Base-by-base conservation (phyloP, 148 eudicot species). In the Euryodendron excelsum region DNA sequence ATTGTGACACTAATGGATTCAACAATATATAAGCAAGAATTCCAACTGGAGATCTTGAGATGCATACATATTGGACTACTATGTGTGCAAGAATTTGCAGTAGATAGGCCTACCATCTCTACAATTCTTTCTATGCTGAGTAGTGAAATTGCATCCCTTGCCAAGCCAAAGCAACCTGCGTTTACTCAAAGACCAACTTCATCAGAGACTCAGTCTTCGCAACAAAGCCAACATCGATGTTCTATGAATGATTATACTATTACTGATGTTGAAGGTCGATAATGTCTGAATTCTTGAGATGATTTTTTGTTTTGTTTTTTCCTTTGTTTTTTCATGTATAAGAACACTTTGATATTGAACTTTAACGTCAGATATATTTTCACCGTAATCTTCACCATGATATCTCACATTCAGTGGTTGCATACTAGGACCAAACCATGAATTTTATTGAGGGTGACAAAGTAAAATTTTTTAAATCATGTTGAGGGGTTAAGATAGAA, bases 21-120 rank as follows among this genome's bases (percentile, higher is more conserved):
- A 34, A 39, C 55, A 1, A 74, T 84, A 39, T 5, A 4, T 2
- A 8, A 55, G 17, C 25, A 59, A 13, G 31, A 60, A 66, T 80
- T 61, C 1, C 53, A 62, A 52, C 56, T 4, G n/a, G 82, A 44
- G 34, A 69, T 66, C 1, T 18, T 55, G 30, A 80, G 79, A 68
- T 75, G 59, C 37, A 33, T 80, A 30, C 39, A 74, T 31, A 45
- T 75, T 2, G 82, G 74, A 41, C 80, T 85, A 27, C 23, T 88
- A 25, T 85, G 87, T 50, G 87, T 84, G 20, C 85, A 85, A 76
- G 82, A 88, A 70, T 72, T 65, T 41, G 67, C 85, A 61, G 20
- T 67, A n/a, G 82, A 85, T 21, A 78, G 87, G 59, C 91, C 89
- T 45, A 79, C 79, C 76, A 65, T 82, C 5, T 71, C 86, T 3